A percentile compares a stretch with the other conserved stretches of the same genome.
Evolutionary conservation across 2,329 filamentous ascomycete species (phyloP).

Genomic region (Tolypocladium sp.): DNA sequence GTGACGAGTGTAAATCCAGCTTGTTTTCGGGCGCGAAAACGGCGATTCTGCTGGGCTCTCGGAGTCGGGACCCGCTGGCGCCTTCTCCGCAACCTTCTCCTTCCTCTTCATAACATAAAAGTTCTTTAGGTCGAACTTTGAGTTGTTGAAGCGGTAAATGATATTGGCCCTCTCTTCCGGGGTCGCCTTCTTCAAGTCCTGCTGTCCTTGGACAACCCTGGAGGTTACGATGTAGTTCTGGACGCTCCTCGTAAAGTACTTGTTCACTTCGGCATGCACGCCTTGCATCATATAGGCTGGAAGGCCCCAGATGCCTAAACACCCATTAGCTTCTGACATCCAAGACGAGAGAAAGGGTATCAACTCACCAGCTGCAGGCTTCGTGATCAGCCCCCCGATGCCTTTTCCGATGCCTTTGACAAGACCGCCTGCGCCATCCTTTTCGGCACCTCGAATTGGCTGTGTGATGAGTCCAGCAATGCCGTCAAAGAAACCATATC

Average conservation of each 20-base stretch:
- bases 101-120: constrained; percentile 46
- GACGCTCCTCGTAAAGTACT: constrained; percentile 59
- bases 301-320: constrained; percentile 53
- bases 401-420: constrained; percentile 77
- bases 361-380: constrained; percentile 66
- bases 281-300: constrained; percentile 80
- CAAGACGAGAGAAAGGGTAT: too few species aligned
- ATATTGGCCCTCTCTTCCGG: constrained; percentile 55
- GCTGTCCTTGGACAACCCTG: constrained; percentile 64
- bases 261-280: constrained; percentile 67
- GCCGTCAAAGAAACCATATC: constrained; percentile 70
- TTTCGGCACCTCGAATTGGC: constrained; percentile 51
- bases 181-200: constrained; percentile 48
- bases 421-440: constrained; percentile 47
- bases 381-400: constrained; percentile 70
- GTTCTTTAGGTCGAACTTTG: constrained; percentile 50
- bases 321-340: not conserved
- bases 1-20: constrained; percentile 40
- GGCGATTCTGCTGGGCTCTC: constrained; percentile 9
- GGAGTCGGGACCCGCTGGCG: constrained; percentile 8
- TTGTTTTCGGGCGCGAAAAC: constrained; percentile 25
- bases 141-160: constrained; percentile 53
- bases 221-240: constrained; percentile 74
- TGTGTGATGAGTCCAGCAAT: constrained; percentile 74
- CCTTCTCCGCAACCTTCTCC: constrained; percentile 28